These are phyloP conservation scores for Gyrodon lividus DNA, from an alignment of 768 basidiomycete genomes.

Conservation along the genomic window DNA sequence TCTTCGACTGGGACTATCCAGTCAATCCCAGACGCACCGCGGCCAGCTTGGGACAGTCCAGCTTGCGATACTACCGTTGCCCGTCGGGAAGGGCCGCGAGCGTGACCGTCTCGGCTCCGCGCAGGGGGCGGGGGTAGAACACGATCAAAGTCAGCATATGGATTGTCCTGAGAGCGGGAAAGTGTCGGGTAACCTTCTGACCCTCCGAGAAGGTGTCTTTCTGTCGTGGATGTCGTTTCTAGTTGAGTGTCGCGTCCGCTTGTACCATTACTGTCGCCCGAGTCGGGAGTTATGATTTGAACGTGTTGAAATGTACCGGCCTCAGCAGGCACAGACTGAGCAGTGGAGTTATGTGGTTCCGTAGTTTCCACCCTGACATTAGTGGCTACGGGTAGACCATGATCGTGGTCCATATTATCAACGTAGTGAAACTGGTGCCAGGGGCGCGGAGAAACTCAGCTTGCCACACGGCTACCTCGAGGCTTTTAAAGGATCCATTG, in stretches of 20 bases:
- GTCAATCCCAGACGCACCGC: constrained; percentile 15
- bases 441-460: background rate
- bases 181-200: constrained; percentile 5
- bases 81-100: constrained; percentile 13
- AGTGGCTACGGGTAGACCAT: background rate
- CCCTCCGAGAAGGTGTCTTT: constrained; percentile 6
- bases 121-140: constrained; percentile 1
- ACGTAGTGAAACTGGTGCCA: background rate
- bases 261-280: background rate
- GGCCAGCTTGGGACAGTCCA: background rate
- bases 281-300: background rate
- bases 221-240: constrained; percentile 3
- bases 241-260: background rate
- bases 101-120: constrained; percentile 17
- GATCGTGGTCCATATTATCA: constrained; percentile 17
- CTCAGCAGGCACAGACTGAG: constrained; percentile 1
- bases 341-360: background rate
- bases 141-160: constrained; percentile 8
- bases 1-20: constrained; percentile 27
- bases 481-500: background rate
- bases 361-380: background rate
- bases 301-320: background rate
- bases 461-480: constrained; percentile 4
- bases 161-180: constrained; percentile 2
- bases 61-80: background rate